These are phyloP conservation scores for Perilla frutescens DNA, from an alignment of 257 asterid species.

Conservation along the genomic window DNA sequence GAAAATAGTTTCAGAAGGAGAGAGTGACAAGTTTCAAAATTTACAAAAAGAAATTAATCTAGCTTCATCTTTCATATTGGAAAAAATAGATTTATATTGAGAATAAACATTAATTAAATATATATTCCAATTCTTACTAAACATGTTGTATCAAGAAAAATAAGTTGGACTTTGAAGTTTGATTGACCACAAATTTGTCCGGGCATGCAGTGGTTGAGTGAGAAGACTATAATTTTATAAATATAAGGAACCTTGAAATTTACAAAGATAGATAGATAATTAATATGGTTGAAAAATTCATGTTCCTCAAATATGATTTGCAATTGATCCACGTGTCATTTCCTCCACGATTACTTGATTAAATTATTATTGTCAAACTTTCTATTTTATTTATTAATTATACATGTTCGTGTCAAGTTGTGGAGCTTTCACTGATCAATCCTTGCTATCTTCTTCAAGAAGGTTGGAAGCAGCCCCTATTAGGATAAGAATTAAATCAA, in stretches of 20 bases:
- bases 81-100: no score
- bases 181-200: constrained; percentile 15
- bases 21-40: no score
- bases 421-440: not conserved
- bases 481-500: not conserved
- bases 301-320: constrained; percentile 24
- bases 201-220: not conserved
- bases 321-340: constrained; percentile 4
- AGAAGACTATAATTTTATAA: not conserved
- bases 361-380: not conserved
- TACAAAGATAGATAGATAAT: not conserved
- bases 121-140: no score
- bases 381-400: no score
- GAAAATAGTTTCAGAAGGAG: no score
- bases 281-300: not conserved
- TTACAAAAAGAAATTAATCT: no score
- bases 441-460: no score
- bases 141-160: no score
- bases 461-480: not conserved
- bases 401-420: not conserved
- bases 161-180: no score
- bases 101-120: no score
- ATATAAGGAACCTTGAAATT: not conserved
- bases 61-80: no score
- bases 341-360: not conserved